Percentiles rank a stretch among this genome's conserved stretches.
Evolutionary conservation across 2,329 filamentous ascomycete genomes (phyloP).

Genomic region (Penicillium polonicum): DNA sequence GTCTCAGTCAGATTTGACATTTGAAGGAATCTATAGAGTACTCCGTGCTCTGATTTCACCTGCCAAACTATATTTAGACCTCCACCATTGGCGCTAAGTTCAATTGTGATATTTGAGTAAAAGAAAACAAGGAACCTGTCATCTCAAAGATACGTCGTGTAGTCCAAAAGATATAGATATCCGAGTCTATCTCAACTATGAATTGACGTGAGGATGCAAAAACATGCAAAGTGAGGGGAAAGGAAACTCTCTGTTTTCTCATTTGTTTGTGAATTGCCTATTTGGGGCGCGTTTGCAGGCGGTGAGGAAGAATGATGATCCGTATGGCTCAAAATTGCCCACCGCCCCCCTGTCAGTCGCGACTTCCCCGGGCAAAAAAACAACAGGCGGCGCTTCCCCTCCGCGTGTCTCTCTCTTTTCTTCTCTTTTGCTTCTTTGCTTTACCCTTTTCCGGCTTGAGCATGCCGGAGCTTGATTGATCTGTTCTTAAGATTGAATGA

Average conservation of each 20-base stretch:
- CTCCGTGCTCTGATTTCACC: not conserved
- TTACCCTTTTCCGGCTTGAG: conserved; percentile 7
- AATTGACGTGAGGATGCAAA: not conserved
- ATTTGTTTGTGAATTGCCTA: conserved; percentile 37
- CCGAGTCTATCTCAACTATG: not conserved
- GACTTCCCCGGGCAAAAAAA: conserved; percentile 23
- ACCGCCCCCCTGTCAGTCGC: conserved; percentile 7
- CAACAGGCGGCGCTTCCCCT: conserved; percentile 14
- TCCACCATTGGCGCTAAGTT: not conserved
- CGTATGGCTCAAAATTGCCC: conserved; percentile 27
- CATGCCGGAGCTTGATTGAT: conserved; percentile 13
- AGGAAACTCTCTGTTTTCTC: not conserved
- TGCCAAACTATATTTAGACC: not conserved
- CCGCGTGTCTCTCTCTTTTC: conserved; percentile 11
- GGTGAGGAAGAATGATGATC: conserved; percentile 31
- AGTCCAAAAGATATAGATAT: not conserved
- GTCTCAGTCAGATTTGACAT: not conserved
- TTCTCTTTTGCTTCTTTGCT: not conserved
- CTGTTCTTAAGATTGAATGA: not conserved
- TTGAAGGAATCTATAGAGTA: no score
- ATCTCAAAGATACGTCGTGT: not conserved
- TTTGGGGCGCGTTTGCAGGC: conserved; percentile 19
- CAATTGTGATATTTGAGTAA: not conserved
- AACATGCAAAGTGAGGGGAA: not conserved
- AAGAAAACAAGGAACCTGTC: not conserved